Evolutionary conservation across 805 yeast genomes (phyloP), one percentile per base, ranked within the genome.

Genomic region (Starmerella sp.): DNA sequence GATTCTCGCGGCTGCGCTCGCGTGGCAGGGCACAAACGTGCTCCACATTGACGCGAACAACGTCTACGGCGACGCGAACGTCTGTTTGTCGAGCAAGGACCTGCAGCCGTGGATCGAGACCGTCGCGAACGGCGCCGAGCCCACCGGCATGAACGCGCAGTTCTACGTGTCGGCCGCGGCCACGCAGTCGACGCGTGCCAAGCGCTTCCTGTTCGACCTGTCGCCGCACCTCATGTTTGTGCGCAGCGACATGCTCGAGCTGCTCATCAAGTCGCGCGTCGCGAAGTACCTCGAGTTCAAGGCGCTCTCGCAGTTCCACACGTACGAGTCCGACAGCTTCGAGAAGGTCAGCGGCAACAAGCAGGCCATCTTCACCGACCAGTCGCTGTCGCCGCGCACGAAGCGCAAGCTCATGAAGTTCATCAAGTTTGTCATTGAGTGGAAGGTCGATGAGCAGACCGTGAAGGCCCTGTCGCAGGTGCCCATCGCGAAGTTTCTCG

Each of bases 1-100:
- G 61, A 82, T 93, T 11, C 70, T 89, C 49, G 96, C 97, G 0
- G 95, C 97, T 11, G 91, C 97, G 0, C 75, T 93, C 48, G 84
- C 97, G 11, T 93, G 98, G 97, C 96, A 88, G 63, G 98, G 98
- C n/a, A 81, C 93, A n/a, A 81, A 78, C 60, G 97, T 93, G 8
- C 73, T 93, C 45, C 98, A 93, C 66, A 80, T 93, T 34, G 98
- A 93, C 68, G 74, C 81, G 44, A 84, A 89, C 65, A 76, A 80
- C 32, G 83, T 86, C 67, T 93, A 93, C 65, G 98, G 98, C 22
- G 97, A 90, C 67, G 77, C 84, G 37, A 77, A 83, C 50, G 89
- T 97, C 6, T 86, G 96, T 3, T 71, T 93, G 51, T 85, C 95
- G 22, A 79, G 89, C 48, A 95, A 88, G 61, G 96, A 93, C 69